These are phyloP conservation scores for Xylaria sp. DNA, from an alignment of 2,329 filamentous ascomycete genomes.

Conservation along the genomic window DNA sequence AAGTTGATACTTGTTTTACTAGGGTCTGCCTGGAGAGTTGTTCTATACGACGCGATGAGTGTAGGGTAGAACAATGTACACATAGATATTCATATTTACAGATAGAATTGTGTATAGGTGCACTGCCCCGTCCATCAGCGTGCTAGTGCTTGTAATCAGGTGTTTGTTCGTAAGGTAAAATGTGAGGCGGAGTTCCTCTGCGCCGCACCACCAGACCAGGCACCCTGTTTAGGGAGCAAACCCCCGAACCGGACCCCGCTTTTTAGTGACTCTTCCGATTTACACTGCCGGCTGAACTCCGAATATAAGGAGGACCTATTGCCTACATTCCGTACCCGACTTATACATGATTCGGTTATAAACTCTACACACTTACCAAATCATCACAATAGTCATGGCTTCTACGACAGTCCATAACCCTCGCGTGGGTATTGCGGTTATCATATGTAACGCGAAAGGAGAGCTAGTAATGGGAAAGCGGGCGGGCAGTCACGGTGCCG, in stretches of 20 bases:
- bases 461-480: slow-evolving; percentile 60
- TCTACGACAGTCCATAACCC: slow-evolving; percentile 44
- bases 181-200: background rate
- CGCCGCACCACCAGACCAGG: background rate
- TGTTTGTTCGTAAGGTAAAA: background rate
- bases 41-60: background rate
- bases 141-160: background rate
- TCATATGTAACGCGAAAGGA: slow-evolving; percentile 57
- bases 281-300: slow-evolving; percentile 15
- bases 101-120: background rate
- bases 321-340: background rate
- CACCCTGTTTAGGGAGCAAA: background rate
- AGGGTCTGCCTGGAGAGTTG: background rate
- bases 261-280: background rate
- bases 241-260: slow-evolving; percentile 8
- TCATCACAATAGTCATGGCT: slow-evolving; percentile 38
- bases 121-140: background rate
- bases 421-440: slow-evolving; percentile 60
- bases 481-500: slow-evolving; percentile 60
- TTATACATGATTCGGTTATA: background rate
- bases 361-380: background rate
- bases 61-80: background rate
- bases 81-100: background rate
- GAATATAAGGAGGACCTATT: slow-evolving; percentile 7
- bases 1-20: background rate